Evolutionary conservation across 352 stramenopile genomes (phyloP).

Genomic region (Phytophthora sp.): DNA sequence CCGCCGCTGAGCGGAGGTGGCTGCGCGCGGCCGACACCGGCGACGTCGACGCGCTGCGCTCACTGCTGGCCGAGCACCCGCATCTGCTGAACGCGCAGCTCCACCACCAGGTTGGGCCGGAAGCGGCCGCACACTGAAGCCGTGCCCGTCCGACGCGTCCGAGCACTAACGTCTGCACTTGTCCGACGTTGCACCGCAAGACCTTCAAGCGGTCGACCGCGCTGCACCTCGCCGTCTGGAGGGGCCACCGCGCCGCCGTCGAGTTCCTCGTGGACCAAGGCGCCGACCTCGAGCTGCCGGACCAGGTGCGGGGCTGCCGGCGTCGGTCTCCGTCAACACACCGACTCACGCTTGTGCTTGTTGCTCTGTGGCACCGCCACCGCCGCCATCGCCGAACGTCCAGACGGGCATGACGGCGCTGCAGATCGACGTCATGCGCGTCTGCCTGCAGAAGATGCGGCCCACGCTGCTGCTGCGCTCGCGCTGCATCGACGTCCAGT

Average conservation of each 20-base stretch:
- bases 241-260: slow-evolving; percentile 23
- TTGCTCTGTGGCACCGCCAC: no score
- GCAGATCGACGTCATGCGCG: slow-evolving; percentile 50
- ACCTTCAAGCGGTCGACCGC: slow-evolving; percentile 36
- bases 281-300: slow-evolving; percentile 39
- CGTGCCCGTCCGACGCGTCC: no score
- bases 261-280: slow-evolving; percentile 37
- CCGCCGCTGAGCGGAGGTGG: slow-evolving; percentile 16
- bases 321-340: no score
- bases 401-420: slow-evolving; percentile 49
- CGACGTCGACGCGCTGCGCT: slow-evolving; percentile 10
- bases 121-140: not conserved
- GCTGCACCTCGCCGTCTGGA: slow-evolving; percentile 46
- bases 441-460: slow-evolving; percentile 54
- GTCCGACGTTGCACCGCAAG: slow-evolving; percentile 27
- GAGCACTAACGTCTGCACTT: not conserved
- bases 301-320: slow-evolving; percentile 24
- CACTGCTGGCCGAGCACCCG: slow-evolving; percentile 23
- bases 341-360: no score
- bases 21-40: slow-evolving; percentile 25
- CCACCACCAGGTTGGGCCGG: slow-evolving; percentile 25
- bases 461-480: slow-evolving; percentile 41
- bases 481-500: slow-evolving; percentile 44
- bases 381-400: not conserved
- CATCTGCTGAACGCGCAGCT: slow-evolving; percentile 30